Percentiles rank a stretch among this genome's conserved stretches.
Conservation (phyloP, 2,329 filamentous ascomycete genomes). For the Teratosphaeria zuluensis region DNA sequence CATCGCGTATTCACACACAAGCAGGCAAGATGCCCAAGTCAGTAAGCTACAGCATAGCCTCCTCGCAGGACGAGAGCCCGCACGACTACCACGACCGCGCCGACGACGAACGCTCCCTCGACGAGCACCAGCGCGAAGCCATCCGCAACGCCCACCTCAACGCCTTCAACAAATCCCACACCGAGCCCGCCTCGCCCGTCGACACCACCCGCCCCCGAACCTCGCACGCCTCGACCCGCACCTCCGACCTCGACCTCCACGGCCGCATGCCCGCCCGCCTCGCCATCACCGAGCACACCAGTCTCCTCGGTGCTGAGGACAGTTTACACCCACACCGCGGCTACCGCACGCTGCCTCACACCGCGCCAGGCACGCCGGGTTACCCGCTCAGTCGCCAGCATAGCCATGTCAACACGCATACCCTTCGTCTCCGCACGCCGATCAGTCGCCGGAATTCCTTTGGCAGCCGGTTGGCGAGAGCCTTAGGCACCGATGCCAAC, state of each 20-base stretch:
- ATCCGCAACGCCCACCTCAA: conserved; percentile 26
- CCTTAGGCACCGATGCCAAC: conserved; percentile 12
- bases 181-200: conserved; percentile 21
- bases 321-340: conserved; percentile 12
- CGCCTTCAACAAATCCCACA: conserved; percentile 23
- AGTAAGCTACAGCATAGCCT: conserved; percentile 17
- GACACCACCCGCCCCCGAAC: conserved; percentile 7
- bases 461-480: conserved; percentile 20
- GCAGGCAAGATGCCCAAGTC: conserved; percentile 24
- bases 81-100: conserved; percentile 20
- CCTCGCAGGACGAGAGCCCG: conserved; percentile 23
- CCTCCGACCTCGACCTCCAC: conserved; percentile 27
- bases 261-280: conserved; percentile 18
- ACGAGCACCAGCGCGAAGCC: conserved; percentile 20
- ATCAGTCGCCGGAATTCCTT: conserved; percentile 43
- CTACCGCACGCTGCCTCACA: conserved; percentile 13
- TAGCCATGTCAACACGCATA: conserved; percentile 16
- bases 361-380: conserved; percentile 18
- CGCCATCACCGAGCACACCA: conserved; percentile 36
- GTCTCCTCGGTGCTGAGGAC: conserved; percentile 34
- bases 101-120: conserved; percentile 18
- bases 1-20: not conserved
- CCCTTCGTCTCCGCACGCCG: conserved; percentile 12
- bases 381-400: conserved; percentile 24
- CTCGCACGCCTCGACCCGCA: conserved; percentile 12